These are phyloP conservation scores for Calonectria leucothoes DNA, from an alignment of 2,329 filamentous ascomycete genomes.

Conservation along the genomic window DNA sequence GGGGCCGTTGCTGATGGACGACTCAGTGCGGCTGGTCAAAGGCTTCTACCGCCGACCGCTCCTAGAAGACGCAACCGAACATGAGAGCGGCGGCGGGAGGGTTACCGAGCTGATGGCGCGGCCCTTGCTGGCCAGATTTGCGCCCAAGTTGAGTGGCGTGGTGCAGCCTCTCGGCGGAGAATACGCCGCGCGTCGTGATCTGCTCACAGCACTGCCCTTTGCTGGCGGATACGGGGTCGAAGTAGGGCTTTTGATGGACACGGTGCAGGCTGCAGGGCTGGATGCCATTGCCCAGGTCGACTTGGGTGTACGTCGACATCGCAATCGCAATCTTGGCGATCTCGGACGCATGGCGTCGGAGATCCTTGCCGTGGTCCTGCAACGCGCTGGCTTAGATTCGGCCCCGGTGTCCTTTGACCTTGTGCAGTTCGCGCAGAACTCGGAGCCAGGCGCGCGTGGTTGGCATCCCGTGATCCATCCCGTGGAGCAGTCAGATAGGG, in stretches of 20 bases:
- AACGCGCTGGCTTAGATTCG: background rate
- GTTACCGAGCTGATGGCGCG: background rate
- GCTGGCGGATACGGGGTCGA: background rate
- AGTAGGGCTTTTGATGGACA: background rate
- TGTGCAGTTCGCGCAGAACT: background rate
- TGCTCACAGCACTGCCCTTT: background rate
- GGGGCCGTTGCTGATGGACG: background rate
- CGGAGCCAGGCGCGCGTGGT: background rate
- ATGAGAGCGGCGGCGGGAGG: background rate
- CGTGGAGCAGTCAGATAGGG: background rate
- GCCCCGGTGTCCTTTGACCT: background rate
- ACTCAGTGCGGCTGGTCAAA: background rate
- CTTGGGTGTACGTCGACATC: background rate
- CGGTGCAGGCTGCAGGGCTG: background rate
- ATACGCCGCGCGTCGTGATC: background rate
- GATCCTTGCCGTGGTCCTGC: background rate
- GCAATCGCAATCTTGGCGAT: background rate
- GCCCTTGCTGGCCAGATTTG: background rate
- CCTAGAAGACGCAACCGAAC: background rate
- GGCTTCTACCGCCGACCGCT: conserved; percentile 1
- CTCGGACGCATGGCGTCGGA: background rate
- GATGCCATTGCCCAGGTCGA: background rate
- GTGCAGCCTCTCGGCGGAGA: background rate
- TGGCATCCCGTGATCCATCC: background rate
- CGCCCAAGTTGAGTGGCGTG: background rate